Percentiles rank a stretch among this genome's conserved stretches.
Conservation (phyloP, 768 basidiomycete species). For the Mycena galopus region DNA sequence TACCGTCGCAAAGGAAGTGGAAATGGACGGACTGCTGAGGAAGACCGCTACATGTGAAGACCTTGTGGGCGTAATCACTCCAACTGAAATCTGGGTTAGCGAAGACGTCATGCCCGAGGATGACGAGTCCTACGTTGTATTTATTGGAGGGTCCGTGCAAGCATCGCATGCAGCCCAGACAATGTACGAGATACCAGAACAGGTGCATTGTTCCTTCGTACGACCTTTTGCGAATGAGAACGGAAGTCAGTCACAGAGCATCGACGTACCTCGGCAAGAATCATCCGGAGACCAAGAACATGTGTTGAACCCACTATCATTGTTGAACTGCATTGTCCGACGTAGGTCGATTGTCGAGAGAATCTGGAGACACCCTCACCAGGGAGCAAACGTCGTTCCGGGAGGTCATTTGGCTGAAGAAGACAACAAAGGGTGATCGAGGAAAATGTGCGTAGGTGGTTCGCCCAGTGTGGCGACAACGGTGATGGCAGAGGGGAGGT, state of each 20-base stretch:
- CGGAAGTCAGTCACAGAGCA: background rate
- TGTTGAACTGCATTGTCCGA: background rate
- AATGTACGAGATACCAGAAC: background rate
- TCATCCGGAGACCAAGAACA: background rate
- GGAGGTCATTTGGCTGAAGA: too few species aligned
- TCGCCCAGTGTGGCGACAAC: too few species aligned
- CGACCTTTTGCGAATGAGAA: background rate
- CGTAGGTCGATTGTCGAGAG: background rate
- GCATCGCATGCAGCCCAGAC: background rate
- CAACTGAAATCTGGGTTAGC: background rate
- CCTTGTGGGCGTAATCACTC: background rate
- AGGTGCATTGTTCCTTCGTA: background rate
- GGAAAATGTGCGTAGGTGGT: too few species aligned
- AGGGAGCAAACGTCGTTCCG: background rate
- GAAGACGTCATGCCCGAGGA: background rate
- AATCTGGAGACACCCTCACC: background rate
- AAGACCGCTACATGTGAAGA: background rate
- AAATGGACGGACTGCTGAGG: background rate
- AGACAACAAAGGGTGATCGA: too few species aligned
- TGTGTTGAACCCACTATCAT: background rate
- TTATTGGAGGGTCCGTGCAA: background rate
- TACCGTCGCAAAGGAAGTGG: background rate
- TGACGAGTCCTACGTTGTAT: background rate
- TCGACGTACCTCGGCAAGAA: background rate
- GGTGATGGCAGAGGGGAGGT: too few species aligned